Conservation (phyloP, 345 rosid genomes). For the Lepidium africanum region DNA sequence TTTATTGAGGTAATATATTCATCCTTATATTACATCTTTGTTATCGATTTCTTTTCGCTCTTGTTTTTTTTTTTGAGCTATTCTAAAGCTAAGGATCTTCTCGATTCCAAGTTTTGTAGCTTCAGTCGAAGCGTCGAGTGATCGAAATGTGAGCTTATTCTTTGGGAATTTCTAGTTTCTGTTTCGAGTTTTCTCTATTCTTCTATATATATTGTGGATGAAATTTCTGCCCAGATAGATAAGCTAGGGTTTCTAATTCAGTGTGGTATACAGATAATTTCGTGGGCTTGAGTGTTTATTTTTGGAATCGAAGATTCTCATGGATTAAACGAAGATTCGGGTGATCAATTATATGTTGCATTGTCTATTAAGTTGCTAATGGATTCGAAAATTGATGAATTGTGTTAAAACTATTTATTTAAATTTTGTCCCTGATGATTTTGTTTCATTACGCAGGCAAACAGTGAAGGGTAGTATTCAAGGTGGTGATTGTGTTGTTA, state of each 20-base stretch:
- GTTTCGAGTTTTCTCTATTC: background rate
- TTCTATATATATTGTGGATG: background rate
- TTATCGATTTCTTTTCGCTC: background rate
- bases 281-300: background rate
- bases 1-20: background rate
- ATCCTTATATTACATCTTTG: background rate
- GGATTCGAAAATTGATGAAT: background rate
- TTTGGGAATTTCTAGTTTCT: background rate
- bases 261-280: background rate
- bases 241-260: slow-evolving; percentile 7
- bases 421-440: background rate
- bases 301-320: background rate
- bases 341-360: background rate
- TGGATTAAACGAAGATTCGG: background rate
- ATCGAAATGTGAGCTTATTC: background rate
- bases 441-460: background rate
- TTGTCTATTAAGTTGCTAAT: background rate
- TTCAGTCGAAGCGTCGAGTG: background rate
- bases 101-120: background rate
- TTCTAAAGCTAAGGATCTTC: background rate
- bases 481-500: background rate
- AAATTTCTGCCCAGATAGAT: background rate
- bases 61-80: background rate
- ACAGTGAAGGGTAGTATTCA: background rate
- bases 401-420: background rate